These are phyloP conservation scores for Trichoderma brevicompactum DNA, from an alignment of 2,329 filamentous ascomycete species.

Conservation along the genomic window DNA sequence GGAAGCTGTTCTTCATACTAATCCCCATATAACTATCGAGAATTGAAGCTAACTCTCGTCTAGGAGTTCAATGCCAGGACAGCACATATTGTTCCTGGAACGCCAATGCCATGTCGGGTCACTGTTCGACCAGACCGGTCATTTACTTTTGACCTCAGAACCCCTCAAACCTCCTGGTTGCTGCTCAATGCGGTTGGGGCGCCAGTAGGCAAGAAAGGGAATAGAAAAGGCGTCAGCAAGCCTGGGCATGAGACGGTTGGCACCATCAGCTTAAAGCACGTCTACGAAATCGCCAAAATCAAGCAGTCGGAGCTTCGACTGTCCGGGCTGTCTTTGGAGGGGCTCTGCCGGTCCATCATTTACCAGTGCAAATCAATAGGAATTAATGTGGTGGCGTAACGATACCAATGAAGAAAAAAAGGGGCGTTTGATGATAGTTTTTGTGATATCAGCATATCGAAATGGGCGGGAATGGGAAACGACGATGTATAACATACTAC, in stretches of 20 bases:
- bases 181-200: constrained; percentile 83
- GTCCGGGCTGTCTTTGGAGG: constrained; percentile 71
- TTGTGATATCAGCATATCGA: constrained; percentile 12
- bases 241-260: constrained; percentile 81
- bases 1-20: neutral
- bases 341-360: constrained; percentile 74
- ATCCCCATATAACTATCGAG: neutral
- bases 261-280: constrained; percentile 86
- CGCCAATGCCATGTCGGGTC: constrained; percentile 87
- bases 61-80: constrained; percentile 98
- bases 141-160: constrained; percentile 91
- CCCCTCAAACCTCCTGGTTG: constrained; percentile 90
- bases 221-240: constrained; percentile 75
- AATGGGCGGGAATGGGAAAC: neutral
- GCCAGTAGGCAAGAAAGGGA: constrained; percentile 71
- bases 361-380: constrained; percentile 77
- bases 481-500: constrained; percentile 24
- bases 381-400: constrained; percentile 68
- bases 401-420: neutral
- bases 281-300: constrained; percentile 97
- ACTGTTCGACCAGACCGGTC: constrained; percentile 91
- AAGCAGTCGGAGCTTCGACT: constrained; percentile 80
- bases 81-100: constrained; percentile 78
- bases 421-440: constrained; percentile 1
- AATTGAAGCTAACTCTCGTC: neutral